Evolutionary conservation across 106 monocot genomes (phyloP).

Genomic region (Dioscorea dumetorum): DNA sequence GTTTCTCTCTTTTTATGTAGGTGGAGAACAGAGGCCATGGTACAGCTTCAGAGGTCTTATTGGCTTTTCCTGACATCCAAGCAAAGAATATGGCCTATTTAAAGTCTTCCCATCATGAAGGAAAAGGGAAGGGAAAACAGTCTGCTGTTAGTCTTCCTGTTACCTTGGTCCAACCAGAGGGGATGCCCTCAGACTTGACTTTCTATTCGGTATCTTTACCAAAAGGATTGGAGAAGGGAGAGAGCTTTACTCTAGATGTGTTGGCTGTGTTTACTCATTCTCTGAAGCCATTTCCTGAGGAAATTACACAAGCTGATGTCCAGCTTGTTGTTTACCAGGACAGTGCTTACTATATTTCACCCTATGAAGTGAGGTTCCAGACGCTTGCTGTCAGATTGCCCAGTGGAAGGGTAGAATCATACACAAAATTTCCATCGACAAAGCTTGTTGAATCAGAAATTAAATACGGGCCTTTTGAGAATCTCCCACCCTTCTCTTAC

Average conservation of each 20-base stretch:
- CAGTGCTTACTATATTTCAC: constrained; percentile 78
- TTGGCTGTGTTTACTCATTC: constrained; percentile 62
- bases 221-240: constrained; percentile 47
- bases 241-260: constrained; percentile 55
- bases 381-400: constrained; percentile 73
- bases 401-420: constrained; percentile 80
- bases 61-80: constrained; percentile 70
- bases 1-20: constrained; percentile 29
- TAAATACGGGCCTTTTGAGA: constrained; percentile 85
- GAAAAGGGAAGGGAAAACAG: constrained; percentile 51
- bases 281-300: constrained; percentile 80
- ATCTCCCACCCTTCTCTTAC: constrained; percentile 60
- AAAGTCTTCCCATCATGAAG: constrained; percentile 50
- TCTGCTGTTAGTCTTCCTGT: constrained; percentile 39
- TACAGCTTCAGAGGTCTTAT: constrained; percentile 44
- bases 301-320: constrained; percentile 85
- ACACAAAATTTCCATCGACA: constrained; percentile 70
- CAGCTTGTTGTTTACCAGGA: constrained; percentile 89
- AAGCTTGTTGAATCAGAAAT: constrained; percentile 74
- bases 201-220: constrained; percentile 66
- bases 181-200: constrained; percentile 57
- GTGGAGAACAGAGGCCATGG: constrained; percentile 71
- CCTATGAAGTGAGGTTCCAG: constrained; percentile 75
- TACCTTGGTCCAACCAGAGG: constrained; percentile 35
- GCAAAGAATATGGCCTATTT: constrained; percentile 76